These are phyloP conservation scores for Chromera velia DNA, from an alignment of 73 alveolate species.

Conservation along the genomic window DNA sequence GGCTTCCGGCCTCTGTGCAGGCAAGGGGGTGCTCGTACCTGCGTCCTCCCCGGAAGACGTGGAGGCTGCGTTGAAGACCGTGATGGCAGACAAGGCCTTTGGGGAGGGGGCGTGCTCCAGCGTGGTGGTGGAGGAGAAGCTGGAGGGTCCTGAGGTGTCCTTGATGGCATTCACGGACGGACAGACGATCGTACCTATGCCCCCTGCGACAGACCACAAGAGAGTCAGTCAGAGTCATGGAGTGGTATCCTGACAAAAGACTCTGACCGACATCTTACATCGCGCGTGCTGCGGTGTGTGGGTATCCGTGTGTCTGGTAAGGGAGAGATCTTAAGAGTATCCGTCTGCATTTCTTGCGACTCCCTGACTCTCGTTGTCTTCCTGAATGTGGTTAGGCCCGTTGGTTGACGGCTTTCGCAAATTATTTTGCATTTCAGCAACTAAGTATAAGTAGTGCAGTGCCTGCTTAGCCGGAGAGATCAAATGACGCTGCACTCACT, in stretches of 20 bases:
- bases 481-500: not conserved
- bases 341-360: no score
- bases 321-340: no score
- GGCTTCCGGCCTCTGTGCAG: slow-evolving; percentile 37
- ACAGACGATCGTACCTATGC: not conserved
- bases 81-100: slow-evolving; percentile 20
- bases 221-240: no score
- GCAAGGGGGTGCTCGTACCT: slow-evolving; percentile 36
- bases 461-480: not conserved
- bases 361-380: no score
- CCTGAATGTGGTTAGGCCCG: no score
- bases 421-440: no score
- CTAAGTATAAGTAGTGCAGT: no score
- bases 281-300: no score
- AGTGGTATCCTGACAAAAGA: no score
- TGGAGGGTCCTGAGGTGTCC: slow-evolving; percentile 32
- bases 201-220: slow-evolving; percentile 17
- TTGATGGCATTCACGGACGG: slow-evolving; percentile 30
- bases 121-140: slow-evolving; percentile 23
- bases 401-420: no score
- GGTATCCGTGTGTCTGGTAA: no score
- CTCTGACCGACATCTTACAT: no score
- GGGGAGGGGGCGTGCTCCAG: slow-evolving; percentile 40
- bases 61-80: slow-evolving; percentile 21
- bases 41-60: slow-evolving; percentile 29